Evolutionary conservation across 2,329 filamentous ascomycete species (phyloP), one percentile per base, ranked within the genome.

Genomic region (Rhynchosporium agropyri): DNA sequence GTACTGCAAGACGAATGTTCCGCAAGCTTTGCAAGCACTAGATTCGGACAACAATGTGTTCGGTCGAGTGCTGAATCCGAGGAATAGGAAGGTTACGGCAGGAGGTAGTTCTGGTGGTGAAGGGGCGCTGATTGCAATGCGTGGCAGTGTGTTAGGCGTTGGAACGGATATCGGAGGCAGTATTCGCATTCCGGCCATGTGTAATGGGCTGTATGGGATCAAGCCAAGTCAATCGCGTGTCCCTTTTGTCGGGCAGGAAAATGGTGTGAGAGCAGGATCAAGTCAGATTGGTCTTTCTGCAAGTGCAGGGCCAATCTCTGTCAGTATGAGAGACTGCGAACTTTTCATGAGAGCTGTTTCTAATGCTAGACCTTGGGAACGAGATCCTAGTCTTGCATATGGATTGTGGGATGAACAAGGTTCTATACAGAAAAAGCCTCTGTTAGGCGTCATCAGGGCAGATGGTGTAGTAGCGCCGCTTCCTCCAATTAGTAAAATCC

Each of bases 1-100:
- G n/a, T 88, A 90, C 67, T 81, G 84, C 67, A 90, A 90, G 75
- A 90, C 88, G 0, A 90, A 89, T 68, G 78, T 90, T 2, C 87
- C 88, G 1, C 83, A 86, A 65, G 83, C 82, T 0, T 74, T 85
- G 62, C 77, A 78, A 68, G 78, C 78, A 7, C 73, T 85, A 46
- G 86, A 89, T 70, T 82, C 79, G 4, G 79, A 83, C 46, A 89
- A 88, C 72, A 82, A 87, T 67, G 70, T 88, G 26, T 85, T 85
- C 65, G 86, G 86, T 2, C 79, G 84, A 31, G 84, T 83, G 0
- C 73, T 88, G 40, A 89, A 89, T 69, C 87, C 87, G 0, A 74
- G 80, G n/a, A 86, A 88, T 65, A 77, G 81, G 10, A 76, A 77
- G 15, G 76, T 85, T 28, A 87, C 84, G 0, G 83, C 84, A 0